Evolutionary conservation across 345 rosid species (phyloP), one percentile per base, ranked within the genome.

Genomic region (Hirschfeldia incana): DNA sequence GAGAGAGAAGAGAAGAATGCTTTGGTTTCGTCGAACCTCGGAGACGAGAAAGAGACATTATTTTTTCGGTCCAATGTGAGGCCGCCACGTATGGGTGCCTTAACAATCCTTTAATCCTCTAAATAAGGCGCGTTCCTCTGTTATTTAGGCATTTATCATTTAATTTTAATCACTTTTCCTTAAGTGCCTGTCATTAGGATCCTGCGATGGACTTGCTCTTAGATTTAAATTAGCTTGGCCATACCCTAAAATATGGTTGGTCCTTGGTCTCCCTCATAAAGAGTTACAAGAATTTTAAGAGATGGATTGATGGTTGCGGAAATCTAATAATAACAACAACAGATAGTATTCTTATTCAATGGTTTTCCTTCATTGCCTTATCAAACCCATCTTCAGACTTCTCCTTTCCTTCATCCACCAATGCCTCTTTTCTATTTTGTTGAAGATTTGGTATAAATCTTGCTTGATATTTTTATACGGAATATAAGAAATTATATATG

Each of bases 291-390:
- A 78, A 78, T 79, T 79, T 73, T 68, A 74, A 80, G 17, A 69
- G 27, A 69, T 67, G 28, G 36, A 69, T 68, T 55, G 72, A 74
- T 80, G 79, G 83, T 80, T 75, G 79, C 58, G 76, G 75, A 75
- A 80, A 75, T 80, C 79, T 75, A 80, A 74, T 79, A 69, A 80
- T 67, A 74, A 75, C 79, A 80, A 79, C 69, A 67, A 80, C 67
- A 73, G 55, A 67, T 70, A 39, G 72, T 75, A 64, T 75, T 70
- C 79, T 74, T 63, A 80, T 75, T 75, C 65, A 80, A 69, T 80
- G 79, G 79, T 75, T 80, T 80, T 64, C 83, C 83, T 80, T 80
- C 72, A 75, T 57, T 80, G 76, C 72, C 83, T 75, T 80, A 69
- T 74, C 83, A 80, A 74, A 75, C 76, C 76, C 76, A 80, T 80